Evolutionary conservation across 2,329 filamentous ascomycete species (phyloP).

Genomic region (Microthyrium microscopicum): DNA sequence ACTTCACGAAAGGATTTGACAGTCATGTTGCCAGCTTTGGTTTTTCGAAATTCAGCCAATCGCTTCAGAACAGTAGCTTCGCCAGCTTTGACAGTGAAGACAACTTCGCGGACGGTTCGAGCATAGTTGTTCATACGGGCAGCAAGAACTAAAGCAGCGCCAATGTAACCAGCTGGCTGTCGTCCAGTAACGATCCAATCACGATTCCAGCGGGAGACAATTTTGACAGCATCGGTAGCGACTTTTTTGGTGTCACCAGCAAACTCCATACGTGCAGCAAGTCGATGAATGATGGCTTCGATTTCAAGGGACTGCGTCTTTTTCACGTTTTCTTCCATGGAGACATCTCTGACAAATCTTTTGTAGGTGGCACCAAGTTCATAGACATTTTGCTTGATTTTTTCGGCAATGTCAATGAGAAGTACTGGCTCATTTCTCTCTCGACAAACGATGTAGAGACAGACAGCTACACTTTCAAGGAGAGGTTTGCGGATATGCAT

Average conservation of each 20-base stretch:
- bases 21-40: slow-evolving; percentile 67
- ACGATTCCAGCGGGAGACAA: slow-evolving; percentile 82
- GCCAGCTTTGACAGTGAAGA: slow-evolving; percentile 96
- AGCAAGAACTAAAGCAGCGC: slow-evolving; percentile 83
- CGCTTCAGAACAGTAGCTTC: slow-evolving; percentile 86
- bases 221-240: slow-evolving; percentile 69
- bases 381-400: slow-evolving; percentile 72
- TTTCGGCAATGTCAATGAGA: slow-evolving; percentile 89
- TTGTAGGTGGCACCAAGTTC: slow-evolving; percentile 83
- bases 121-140: slow-evolving; percentile 98
- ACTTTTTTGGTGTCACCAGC: slow-evolving; percentile 66
- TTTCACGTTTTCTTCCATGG: slow-evolving; percentile 40
- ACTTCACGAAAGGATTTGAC: slow-evolving; percentile 69
- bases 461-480: slow-evolving; percentile 48
- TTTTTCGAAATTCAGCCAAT: slow-evolving; percentile 78
- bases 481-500: slow-evolving; percentile 8
- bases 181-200: slow-evolving; percentile 97
- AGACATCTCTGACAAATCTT: slow-evolving; percentile 50
- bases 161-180: slow-evolving; percentile 83
- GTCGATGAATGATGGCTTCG: slow-evolving; percentile 81
- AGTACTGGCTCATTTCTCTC: slow-evolving; percentile 68
- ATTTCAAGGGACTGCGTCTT: slow-evolving; percentile 40
- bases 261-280: slow-evolving; percentile 85
- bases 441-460: slow-evolving; percentile 77
- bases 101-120: slow-evolving; percentile 78